These are phyloP conservation scores for Euptelea pleiosperma DNA, from an alignment of 164 flowering plant species.

Conservation along the genomic window DNA sequence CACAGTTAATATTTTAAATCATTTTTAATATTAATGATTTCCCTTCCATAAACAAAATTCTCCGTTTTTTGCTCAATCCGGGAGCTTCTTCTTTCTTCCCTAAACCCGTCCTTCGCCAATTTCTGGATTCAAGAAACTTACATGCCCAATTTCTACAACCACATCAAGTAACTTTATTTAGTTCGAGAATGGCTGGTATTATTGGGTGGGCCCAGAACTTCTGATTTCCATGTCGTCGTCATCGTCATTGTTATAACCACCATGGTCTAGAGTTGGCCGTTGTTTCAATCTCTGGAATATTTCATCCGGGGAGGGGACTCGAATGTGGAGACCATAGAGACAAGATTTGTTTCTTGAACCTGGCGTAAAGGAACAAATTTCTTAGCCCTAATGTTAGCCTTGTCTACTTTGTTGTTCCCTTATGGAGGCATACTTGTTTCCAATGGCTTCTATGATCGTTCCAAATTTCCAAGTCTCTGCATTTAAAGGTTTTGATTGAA, in stretches of 20 bases:
- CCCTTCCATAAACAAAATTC: too few relatives aligned
- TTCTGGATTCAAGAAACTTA: too few relatives aligned
- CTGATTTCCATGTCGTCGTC: constrained; percentile 14
- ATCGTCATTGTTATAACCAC: constrained; percentile 31
- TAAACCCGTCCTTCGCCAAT: too few relatives aligned
- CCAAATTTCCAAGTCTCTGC: constrained; percentile 43
- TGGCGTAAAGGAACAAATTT: constrained; percentile 69
- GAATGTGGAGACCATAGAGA: constrained; percentile 47
- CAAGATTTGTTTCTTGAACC: constrained; percentile 37
- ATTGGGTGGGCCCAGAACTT: constrained; percentile 24
- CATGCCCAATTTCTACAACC: not conserved
- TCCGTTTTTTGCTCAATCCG: too few relatives aligned
- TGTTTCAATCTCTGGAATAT: constrained; percentile 86
- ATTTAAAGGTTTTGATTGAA: constrained; percentile 37
- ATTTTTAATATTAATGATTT: too few relatives aligned
- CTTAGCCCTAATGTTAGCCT: constrained; percentile 69
- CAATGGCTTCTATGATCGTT: constrained; percentile 66
- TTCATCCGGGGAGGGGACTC: constrained; percentile 87
- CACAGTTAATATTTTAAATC: too few relatives aligned
- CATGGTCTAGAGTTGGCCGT: constrained; percentile 36
- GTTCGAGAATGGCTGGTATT: not conserved
- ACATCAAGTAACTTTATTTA: not conserved
- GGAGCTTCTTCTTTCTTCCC: too few relatives aligned
- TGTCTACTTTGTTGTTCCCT: constrained; percentile 62
- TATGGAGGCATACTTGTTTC: constrained; percentile 66